phyloP scores from a whole-genome alignment of 345 rosid species.

The Arabis alpina region DNA sequence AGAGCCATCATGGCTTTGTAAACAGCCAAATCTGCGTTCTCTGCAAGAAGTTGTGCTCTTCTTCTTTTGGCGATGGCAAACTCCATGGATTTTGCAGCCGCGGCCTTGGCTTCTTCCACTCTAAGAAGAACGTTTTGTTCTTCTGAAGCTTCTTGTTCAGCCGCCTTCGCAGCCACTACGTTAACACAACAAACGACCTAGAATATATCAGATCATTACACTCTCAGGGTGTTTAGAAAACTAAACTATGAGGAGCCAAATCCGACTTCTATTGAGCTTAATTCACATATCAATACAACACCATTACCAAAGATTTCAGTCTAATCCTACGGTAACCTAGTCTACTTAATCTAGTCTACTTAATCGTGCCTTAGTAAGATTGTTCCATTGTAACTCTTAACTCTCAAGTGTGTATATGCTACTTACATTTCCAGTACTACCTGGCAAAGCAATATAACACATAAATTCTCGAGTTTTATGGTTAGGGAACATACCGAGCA shows the following conservation, averaged over 20 bases:
- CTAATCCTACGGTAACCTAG: slow-evolving; percentile 14
- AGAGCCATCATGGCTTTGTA: slow-evolving; percentile 76
- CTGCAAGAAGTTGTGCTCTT: slow-evolving; percentile 73
- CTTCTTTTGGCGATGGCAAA: slow-evolving; percentile 59
- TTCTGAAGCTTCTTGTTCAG: slow-evolving; percentile 54
- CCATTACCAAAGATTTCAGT: background rate
- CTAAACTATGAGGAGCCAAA: background rate
- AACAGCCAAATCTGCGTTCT: slow-evolving; percentile 77
- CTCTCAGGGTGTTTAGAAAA: background rate
- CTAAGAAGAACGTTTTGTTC: slow-evolving; percentile 49
- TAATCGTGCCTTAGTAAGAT: background rate
- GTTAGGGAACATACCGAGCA: slow-evolving; percentile 50
- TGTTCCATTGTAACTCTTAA: slow-evolving; percentile 17
- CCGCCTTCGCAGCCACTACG: slow-evolving; percentile 48
- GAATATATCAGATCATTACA: slow-evolving; percentile 11
- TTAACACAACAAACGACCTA: background rate
- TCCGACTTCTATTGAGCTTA: background rate
- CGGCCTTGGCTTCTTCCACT: slow-evolving; percentile 58
- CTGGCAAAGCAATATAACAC: slow-evolving; percentile 11
- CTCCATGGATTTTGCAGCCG: slow-evolving; percentile 50
- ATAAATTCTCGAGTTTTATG: background rate
- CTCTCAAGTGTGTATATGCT: background rate
- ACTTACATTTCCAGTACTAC: slow-evolving; percentile 1
- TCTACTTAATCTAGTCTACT: slow-evolving; percentile 19
- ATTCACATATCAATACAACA: slow-evolving; percentile 1